Evolutionary conservation across 2,329 filamentous ascomycete genomes (phyloP), one percentile per base, ranked within the genome.

Genomic region (Cadophora luteo-olivacea): DNA sequence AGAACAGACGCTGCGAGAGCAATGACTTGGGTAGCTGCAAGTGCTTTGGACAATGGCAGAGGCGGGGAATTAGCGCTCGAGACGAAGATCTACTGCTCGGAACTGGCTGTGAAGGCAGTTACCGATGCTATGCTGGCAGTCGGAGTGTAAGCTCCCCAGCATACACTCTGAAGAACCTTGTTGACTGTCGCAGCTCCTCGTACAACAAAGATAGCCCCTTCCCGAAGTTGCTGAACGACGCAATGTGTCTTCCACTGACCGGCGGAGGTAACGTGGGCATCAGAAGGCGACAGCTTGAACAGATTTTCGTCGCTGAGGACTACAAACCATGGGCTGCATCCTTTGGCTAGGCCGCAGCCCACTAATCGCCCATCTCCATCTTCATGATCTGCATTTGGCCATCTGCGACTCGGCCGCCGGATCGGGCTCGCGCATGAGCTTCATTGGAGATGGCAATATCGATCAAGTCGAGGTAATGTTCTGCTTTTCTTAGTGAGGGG

Each of bases 191-290:
- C 22, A 70, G 69, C 29, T 68, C 61, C 8, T 71, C 69, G 4
- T 71, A 72, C 60, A 66, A 63, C 25, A 69, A 69, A 33, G 67
- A 68, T 45, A 64, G 66, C 55, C 48, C 81, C 80, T 1, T 86
- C 85, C 70, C 74, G 79, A 1, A 77, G 80, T 29, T 85, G 14
- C 72, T 85, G 32, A 82, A 82, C 45, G 81, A 81, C 68, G 84
- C 82, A 0, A 78, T 83, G 69, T 81, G 80, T 4, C 68, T 86
- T 62, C 83, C 84, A 3, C 81, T 83, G 29, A 86, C 87, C 66
- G 85, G 87, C 68, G 84, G 84, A 0, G 85, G 85, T 0, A 87
- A 87, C 74, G 80, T 87, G 12, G 85, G 85, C 0, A 81, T 87
- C 7, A 77, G 85, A 51, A 80, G 84, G 63, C 77, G 84, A 33